These are phyloP conservation scores for Botrytis deweyae DNA, from an alignment of 2,329 filamentous ascomycete species.

Conservation along the genomic window DNA sequence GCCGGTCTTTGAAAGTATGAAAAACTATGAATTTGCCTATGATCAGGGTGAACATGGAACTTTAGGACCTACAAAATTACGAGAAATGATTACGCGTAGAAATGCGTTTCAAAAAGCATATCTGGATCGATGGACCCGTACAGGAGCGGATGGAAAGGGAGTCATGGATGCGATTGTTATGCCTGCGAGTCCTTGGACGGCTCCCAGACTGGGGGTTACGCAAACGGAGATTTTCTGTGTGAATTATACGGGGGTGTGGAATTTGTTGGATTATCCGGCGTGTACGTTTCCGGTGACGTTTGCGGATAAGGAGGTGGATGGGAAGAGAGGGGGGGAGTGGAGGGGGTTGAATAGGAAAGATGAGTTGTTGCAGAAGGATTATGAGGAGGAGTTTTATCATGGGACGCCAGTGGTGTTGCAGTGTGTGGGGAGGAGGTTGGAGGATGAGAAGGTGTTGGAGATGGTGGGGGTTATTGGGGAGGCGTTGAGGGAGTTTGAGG, in stretches of 20 bases:
- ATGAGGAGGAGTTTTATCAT: conserved; percentile 38
- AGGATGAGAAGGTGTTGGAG: conserved; percentile 41
- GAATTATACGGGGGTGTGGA: conserved; percentile 38
- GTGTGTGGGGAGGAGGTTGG: conserved; percentile 36
- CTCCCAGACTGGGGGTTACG: conserved; percentile 38
- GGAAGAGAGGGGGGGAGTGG: conserved; percentile 27
- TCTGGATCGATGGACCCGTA: conserved; percentile 41
- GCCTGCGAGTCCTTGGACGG: conserved; percentile 40
- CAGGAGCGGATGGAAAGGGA: conserved; percentile 24
- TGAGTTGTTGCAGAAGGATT: conserved; percentile 35
- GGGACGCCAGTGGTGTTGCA: conserved; percentile 37
- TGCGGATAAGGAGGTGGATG: conserved; percentile 44
- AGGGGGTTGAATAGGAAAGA: conserved; percentile 36
- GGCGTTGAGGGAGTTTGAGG: conserved; percentile 31
- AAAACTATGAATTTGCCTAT: conserved; percentile 34
- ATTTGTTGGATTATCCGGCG: conserved; percentile 39
- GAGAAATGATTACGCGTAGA: conserved; percentile 38
- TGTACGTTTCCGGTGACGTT: conserved; percentile 47
- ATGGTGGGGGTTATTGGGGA: conserved; percentile 42
- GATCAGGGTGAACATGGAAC: conserved; percentile 35
- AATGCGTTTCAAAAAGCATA: conserved; percentile 42
- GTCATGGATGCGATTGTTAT: conserved; percentile 42
- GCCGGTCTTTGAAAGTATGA: conserved; percentile 37
- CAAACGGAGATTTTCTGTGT: conserved; percentile 35
- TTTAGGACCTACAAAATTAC: conserved; percentile 35